phyloP scores from a whole-genome alignment of 192 early-diverging fungal species.

The Gryganskiella cystojenkinii region DNA sequence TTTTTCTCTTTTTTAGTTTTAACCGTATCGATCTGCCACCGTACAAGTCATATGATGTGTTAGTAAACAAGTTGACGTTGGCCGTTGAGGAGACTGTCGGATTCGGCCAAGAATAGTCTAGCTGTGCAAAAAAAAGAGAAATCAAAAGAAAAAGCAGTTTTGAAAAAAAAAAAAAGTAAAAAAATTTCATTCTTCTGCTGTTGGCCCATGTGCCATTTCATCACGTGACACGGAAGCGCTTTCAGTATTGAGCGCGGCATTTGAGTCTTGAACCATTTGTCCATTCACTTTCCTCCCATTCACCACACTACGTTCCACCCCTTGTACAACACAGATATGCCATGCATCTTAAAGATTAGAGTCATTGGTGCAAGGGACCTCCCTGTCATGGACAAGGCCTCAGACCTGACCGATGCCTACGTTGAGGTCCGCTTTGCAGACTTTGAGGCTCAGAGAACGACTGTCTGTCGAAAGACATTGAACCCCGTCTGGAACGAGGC shows the following conservation, averaged over 20 bases:
- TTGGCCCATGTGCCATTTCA: too few species aligned
- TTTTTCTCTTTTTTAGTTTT: constrained; percentile 68
- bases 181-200: too few species aligned
- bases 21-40: constrained; percentile 96
- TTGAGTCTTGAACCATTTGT: background rate
- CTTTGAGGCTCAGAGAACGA: constrained; percentile 71
- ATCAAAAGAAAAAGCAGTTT: too few species aligned
- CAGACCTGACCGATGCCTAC: constrained; percentile 86
- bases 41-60: constrained; percentile 83
- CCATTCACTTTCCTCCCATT: background rate
- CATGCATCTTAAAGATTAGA: constrained; percentile 82
- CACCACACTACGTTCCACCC: background rate
- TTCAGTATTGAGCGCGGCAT: too few species aligned
- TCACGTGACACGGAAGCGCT: too few species aligned
- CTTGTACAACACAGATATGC: constrained; percentile 55
- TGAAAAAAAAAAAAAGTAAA: too few species aligned
- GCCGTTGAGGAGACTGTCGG: constrained; percentile 97
- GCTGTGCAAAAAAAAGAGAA: background rate
- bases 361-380: constrained; percentile 77
- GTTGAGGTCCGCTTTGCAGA: constrained; percentile 83
- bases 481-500: constrained; percentile 86
- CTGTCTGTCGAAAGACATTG: constrained; percentile 75
- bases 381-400: constrained; percentile 86
- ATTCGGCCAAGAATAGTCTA: constrained; percentile 82
- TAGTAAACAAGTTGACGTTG: constrained; percentile 81